Evolutionary conservation across 805 yeast species (phyloP).

Genomic region (Blastobotrys peoriensis): DNA sequence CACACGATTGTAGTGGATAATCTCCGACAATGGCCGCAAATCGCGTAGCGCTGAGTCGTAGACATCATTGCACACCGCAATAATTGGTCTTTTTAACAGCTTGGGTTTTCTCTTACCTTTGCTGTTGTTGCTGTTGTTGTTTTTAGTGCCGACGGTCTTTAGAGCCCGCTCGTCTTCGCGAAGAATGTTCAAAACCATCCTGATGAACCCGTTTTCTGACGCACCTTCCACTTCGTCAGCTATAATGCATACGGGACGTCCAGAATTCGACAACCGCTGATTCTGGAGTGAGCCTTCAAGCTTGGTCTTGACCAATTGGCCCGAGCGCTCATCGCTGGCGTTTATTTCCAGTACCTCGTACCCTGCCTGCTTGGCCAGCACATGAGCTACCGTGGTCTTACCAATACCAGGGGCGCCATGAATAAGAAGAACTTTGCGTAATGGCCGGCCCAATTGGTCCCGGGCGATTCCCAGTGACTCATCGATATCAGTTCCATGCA

Average conservation of each 20-base stretch:
- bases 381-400: conserved; percentile 82
- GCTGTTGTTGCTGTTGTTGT: conserved; percentile 24
- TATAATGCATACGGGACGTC: conserved; percentile 72
- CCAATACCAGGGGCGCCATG: conserved; percentile 96
- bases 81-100: conserved; percentile 71
- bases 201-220: conserved; percentile 52
- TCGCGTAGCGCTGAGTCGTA: conserved; percentile 70
- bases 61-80: conserved; percentile 86
- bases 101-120: conserved; percentile 31
- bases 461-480: conserved; percentile 10
- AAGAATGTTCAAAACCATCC: conserved; percentile 50
- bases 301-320: conserved; percentile 48
- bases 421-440: conserved; percentile 58
- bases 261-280: conserved; percentile 48
- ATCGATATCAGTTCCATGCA: conserved; percentile 40
- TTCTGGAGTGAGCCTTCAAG: conserved; percentile 58
- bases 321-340: conserved; percentile 75
- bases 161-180: conserved; percentile 53
- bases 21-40: conserved; percentile 66
- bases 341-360: conserved; percentile 78
- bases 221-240: conserved; percentile 90
- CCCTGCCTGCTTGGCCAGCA: conserved; percentile 75
- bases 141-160: conserved; percentile 25
- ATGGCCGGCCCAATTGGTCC: conserved; percentile 57
- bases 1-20: conserved; percentile 60